phyloP scores from a whole-genome alignment of 73 alveolate genomes.

The Blepharisma stoltei region DNA sequence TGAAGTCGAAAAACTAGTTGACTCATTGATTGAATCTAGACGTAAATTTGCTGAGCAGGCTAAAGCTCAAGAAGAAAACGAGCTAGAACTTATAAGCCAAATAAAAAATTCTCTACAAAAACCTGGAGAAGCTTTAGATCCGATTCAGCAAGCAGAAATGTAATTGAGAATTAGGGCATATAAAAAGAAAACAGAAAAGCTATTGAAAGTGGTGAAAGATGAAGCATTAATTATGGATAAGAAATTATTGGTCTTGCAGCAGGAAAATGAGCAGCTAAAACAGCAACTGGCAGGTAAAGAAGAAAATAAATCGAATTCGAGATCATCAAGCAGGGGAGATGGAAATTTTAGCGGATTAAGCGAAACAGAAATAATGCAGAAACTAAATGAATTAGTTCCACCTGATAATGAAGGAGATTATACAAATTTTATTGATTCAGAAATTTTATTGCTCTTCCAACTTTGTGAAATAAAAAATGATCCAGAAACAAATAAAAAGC shows the following conservation, averaged over 20 bases:
- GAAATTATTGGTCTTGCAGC: neutral
- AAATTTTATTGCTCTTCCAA: conserved; percentile 2
- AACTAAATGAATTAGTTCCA: neutral
- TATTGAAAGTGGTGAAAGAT: conserved; percentile 18
- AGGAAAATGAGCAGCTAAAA: conserved; percentile 22
- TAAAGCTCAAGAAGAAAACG: conserved; percentile 24
- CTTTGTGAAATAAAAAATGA: neutral
- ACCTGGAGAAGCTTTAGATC: conserved; percentile 1
- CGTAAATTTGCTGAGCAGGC: neutral
- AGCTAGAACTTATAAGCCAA: neutral
- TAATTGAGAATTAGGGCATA: neutral
- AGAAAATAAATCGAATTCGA: conserved; percentile 1
- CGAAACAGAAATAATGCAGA: neutral
- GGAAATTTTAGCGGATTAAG: neutral
- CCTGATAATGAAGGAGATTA: conserved; percentile 22
- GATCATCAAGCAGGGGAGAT: conserved; percentile 23
- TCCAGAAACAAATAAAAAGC: conserved; percentile 2
- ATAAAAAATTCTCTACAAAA: neutral
- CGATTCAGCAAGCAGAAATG: conserved; percentile 21
- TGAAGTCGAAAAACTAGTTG: conserved; percentile 13
- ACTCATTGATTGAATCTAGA: neutral
- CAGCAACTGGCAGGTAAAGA: neutral
- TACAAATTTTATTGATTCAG: neutral
- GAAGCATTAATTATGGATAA: conserved; percentile 24
- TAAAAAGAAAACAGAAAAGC: conserved; percentile 20